A percentile compares a stretch with the other conserved stretches of the same genome.
Evolutionary conservation across 1,284 basidiomycete genomes (phyloP).

Genomic region (Marasmius oreades): DNA sequence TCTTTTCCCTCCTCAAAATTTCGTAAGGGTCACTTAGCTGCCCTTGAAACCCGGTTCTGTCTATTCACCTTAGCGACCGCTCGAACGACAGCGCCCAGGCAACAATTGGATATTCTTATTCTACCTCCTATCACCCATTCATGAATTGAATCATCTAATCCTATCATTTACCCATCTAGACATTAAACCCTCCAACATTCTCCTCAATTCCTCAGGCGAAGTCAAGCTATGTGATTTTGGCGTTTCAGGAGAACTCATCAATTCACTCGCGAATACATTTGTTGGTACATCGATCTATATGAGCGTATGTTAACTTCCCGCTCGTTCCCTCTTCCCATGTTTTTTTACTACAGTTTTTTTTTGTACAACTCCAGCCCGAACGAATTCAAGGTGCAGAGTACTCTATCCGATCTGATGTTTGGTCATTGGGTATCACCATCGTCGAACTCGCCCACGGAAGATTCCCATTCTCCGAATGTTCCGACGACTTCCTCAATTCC

Average conservation of each 20-base stretch:
- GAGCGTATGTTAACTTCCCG: constrained; percentile 66
- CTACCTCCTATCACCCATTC: no score
- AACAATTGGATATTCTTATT: no score
- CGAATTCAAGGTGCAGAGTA: constrained; percentile 98
- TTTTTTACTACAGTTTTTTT: no score
- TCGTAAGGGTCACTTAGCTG: no score
- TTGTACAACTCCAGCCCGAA: constrained; percentile 66
- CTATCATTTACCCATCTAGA: constrained; percentile 51
- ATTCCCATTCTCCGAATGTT: constrained; percentile 82
- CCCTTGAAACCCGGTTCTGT: no score
- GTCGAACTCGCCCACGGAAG: constrained; percentile 91
- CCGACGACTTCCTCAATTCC: constrained; percentile 57
- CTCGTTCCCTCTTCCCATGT: constrained; percentile 7
- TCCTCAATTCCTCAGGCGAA: constrained; percentile 89
- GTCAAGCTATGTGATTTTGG: constrained; percentile 99
- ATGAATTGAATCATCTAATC: no score
- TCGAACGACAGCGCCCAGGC: no score
- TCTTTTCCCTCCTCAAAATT: no score
- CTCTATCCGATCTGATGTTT: constrained; percentile 96
- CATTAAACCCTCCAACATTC: constrained; percentile 98
- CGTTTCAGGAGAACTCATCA: constrained; percentile 97
- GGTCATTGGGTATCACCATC: constrained; percentile 93
- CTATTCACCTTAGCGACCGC: no score
- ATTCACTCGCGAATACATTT: constrained; percentile 98
- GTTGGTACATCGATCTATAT: constrained; percentile 99